These are phyloP conservation scores for Ophiostoma novo-ulmi DNA, from an alignment of 2,329 filamentous ascomycete genomes.

Conservation along the genomic window DNA sequence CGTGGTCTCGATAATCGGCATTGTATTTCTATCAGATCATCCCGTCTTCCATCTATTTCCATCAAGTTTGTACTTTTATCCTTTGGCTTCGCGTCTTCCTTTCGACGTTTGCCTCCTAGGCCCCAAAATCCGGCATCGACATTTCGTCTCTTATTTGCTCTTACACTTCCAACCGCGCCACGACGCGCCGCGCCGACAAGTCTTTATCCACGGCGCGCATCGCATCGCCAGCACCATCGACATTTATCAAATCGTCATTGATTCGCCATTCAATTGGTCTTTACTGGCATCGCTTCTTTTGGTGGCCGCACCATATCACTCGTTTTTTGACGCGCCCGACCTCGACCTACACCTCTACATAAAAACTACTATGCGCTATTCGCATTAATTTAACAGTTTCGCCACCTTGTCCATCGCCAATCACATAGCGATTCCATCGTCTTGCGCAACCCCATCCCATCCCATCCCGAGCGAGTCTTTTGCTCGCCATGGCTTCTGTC, in stretches of 20 bases:
- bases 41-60: background rate
- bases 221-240: conserved; percentile 1
- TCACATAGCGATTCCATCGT: conserved; percentile 15
- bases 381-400: conserved; percentile 10
- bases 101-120: background rate
- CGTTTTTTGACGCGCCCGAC: conserved; percentile 19
- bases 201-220: conserved; percentile 14
- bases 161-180: conserved; percentile 16
- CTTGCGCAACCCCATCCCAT: conserved; percentile 29
- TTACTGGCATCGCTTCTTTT: background rate
- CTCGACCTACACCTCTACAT: background rate
- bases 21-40: background rate
- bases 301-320: conserved; percentile 14
- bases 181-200: conserved; percentile 19
- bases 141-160: background rate
- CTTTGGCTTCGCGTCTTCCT: background rate
- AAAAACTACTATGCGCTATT: conserved; percentile 21
- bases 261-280: conserved; percentile 9
- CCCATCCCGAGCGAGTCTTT: background rate
- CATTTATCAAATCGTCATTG: background rate
- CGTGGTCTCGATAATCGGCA: background rate
- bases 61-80: background rate
- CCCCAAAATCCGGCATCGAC: background rate
- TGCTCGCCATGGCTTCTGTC: conserved; percentile 68
- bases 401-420: conserved; percentile 5